Base-by-base conservation (phyloP, 2,329 filamentous ascomycete species). In the Zymoseptoria tritici region DNA sequence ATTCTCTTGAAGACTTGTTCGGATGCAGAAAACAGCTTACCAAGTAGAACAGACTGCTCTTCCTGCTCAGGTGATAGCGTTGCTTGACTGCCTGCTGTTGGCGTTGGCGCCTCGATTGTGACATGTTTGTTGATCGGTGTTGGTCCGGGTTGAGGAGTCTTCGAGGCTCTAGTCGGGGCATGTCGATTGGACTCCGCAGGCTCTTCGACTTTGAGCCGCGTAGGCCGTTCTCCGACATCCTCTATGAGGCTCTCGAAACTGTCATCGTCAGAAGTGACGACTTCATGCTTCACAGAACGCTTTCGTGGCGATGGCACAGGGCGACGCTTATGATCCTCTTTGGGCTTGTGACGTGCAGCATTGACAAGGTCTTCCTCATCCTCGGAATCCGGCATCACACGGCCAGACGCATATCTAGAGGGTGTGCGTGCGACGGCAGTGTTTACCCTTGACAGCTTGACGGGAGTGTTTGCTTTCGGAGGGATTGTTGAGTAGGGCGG, bases 401-500 rank as follows among this genome's bases (percentile, higher is more conserved):
- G 56, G 4, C 42, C 57, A 13, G 9, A 21, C 11, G 49, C 55
- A 19, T 11, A 49, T 7, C 49, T 21, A 13, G 53, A 21, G 9
- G 61, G 55, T 16, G 60, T 54, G 31, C 61, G 57, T n/a, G 56
- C 57, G 7, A 22, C 52, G 9, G n/a, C 21, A 16, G 49, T 26
- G 19, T 52, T 52, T 24, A 26, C 22, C n/a, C 21, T 20, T 52
- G 49, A 6, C 29, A n/a, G 21, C 31, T 31, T 49, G 24, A 49
- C 58, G 24, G 56, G 24, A 19, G 58, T 54, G n/a, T n/a, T 56
- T n/a, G 50, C 26, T 42, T 59, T 58, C 13, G 68, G 71, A n/a
- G 72, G 70, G 24, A 77, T 69, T 0, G 76, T 79, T 2, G 78
- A 80, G 61, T 80, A 80, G 4, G 78, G 78, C 13, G 73, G 74